Base-by-base conservation (phyloP, 306 rosid species). In the Pyrus betulifolia region DNA sequence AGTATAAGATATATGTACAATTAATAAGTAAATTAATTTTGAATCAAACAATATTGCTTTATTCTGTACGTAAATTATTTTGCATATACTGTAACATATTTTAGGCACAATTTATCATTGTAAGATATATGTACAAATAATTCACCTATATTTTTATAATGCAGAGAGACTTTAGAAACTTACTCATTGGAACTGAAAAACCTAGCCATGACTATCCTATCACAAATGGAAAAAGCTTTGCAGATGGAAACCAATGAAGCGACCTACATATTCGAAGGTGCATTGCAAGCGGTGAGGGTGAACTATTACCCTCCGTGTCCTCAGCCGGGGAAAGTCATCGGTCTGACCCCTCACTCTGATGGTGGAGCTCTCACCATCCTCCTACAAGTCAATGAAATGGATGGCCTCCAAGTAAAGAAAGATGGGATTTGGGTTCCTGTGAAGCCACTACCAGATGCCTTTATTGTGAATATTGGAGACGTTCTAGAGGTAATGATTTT, bases 281-380 rank as follows among this genome's bases (percentile, higher is more conserved):
- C 74, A 9, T 2, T 25, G 18, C 83, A 88, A 45, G 8, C 74
- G 7, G 73, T 88, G 80, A 81, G 87, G 71, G 71, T 88, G 76
- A 88, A 85, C 82, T 85, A 83, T 49, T 88, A 81, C 28, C 89
- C 89, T 44, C 86, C 83, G 8, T 88, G 89, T 59, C 85, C 89
- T 11, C 54, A 77, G 38, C 87, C 87, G 2, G 86, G 77, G 61
- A 17, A 76, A 33, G 86, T 81, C 19, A 81, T 83, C 28, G 87
- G 89, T 25, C 69, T 85, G 1, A 66, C 72, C 19, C 85, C 90
- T 33, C 88, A 87, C 54, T 87, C 90, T 1, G 88, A 87, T 68
- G 19, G 69, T 3, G 72, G 11, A 1, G 82, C 81, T 2, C 70
- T 87, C 8, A 85, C 84, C 49, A 82, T 87, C 11, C 79, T 87